phyloP scores from a whole-genome alignment of 2,329 filamentous ascomycete genomes.

The Anthostomella pinea region DNA sequence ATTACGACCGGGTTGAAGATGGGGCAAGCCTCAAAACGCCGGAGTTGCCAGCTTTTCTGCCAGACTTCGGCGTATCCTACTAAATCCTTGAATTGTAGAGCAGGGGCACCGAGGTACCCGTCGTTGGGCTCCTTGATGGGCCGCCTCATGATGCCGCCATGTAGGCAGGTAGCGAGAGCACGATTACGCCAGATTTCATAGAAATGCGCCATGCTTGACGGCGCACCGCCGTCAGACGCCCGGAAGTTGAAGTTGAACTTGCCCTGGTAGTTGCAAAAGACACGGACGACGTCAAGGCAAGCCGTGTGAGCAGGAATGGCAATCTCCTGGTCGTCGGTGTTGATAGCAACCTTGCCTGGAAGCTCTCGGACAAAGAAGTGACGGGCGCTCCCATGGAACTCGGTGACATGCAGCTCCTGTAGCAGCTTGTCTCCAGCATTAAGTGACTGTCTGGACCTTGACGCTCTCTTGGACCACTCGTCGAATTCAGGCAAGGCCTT shows the following conservation, averaged over 20 bases:
- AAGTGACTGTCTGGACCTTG: not conserved
- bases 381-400: constrained; percentile 11
- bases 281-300: constrained; percentile 14
- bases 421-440: constrained; percentile 1
- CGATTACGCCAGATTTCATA: constrained; percentile 27
- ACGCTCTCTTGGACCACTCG: constrained; percentile 10
- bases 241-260: constrained; percentile 15
- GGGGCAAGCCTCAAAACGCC: constrained; percentile 9
- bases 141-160: not conserved
- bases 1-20: not conserved
- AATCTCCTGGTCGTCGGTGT: constrained; percentile 13
- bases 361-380: not conserved
- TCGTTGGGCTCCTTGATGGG: constrained; percentile 15
- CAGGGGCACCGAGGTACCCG: constrained; percentile 8
- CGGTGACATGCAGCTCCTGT: not conserved
- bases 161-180: constrained; percentile 8
- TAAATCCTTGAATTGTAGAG: not conserved
- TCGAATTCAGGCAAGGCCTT: constrained; percentile 9
- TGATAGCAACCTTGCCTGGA: constrained; percentile 1
- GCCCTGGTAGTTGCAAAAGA: constrained; percentile 16
- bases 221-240: constrained; percentile 5
- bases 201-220: constrained; percentile 19
- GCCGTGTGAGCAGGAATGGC: constrained; percentile 18
- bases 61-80: not conserved
- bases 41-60: not conserved